Evolutionary conservation across 768 basidiomycete genomes (phyloP).

Genomic region (Kwoniella sp.): DNA sequence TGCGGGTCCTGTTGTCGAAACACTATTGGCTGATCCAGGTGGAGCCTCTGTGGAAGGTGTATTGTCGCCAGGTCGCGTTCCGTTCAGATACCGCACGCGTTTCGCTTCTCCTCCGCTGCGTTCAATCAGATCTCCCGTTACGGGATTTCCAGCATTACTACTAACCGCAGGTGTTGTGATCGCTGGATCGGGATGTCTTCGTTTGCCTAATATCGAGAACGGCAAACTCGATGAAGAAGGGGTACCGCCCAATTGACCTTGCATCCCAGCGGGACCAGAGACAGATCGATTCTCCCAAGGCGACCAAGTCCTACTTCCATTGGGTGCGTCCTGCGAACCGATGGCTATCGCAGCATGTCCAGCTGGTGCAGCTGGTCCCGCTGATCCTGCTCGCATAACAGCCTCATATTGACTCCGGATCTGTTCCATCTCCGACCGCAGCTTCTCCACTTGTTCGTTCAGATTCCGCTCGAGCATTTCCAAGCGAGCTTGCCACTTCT

Average conservation of each 20-base stretch:
- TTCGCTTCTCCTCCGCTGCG: constrained; percentile 14
- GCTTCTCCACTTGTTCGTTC: constrained; percentile 17
- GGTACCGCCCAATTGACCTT: background rate
- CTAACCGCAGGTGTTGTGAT: background rate
- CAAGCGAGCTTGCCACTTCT: constrained; percentile 19
- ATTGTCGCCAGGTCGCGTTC: constrained; percentile 15
- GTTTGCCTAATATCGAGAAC: constrained; percentile 13
- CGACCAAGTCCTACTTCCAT: constrained; percentile 9
- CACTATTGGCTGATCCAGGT: background rate
- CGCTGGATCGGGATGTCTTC: constrained; percentile 1
- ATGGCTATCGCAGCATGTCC: background rate
- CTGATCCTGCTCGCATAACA: background rate
- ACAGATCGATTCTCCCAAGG: constrained; percentile 12
- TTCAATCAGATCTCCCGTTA: background rate
- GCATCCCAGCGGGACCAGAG: constrained; percentile 2
- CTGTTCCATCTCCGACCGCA: constrained; percentile 11
- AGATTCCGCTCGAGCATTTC: constrained; percentile 8
- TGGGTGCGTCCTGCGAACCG: background rate
- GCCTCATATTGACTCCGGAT: background rate
- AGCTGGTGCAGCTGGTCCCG: background rate
- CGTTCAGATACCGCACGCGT: constrained; percentile 17
- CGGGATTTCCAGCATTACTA: background rate
- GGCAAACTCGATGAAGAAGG: background rate
- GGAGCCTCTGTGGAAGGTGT: constrained; percentile 12
- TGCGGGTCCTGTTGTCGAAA: background rate